Evolutionary conservation across 176 grass and related monocot species (phyloP).

Genomic region (sorghum (Sorghum bicolor)): Sorghum_bicolor_NCBIv3 NC_012870.2:20264001-20264500

Average conservation of each 20-base stretch:
- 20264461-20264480: background rate
- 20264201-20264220: too few species aligned
- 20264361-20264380: background rate
- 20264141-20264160: too few species aligned
- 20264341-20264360: background rate
- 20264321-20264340: background rate
- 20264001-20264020: too few species aligned
- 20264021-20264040: too few species aligned
- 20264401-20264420: background rate
- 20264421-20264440: slow-evolving; percentile 20
- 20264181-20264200: too few species aligned
- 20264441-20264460: background rate
- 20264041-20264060: too few species aligned
- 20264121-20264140: too few species aligned
- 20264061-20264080: too few species aligned
- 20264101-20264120: too few species aligned
- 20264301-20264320: background rate
- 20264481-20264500: background rate
- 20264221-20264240: background rate
- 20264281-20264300: background rate
- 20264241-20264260: background rate
- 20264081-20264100: too few species aligned
- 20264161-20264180: too few species aligned
- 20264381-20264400: background rate
- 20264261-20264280: background rate